Evolutionary conservation across 2,329 filamentous ascomycete genomes (phyloP).

Genomic region (Hypoxylon sp.): DNA sequence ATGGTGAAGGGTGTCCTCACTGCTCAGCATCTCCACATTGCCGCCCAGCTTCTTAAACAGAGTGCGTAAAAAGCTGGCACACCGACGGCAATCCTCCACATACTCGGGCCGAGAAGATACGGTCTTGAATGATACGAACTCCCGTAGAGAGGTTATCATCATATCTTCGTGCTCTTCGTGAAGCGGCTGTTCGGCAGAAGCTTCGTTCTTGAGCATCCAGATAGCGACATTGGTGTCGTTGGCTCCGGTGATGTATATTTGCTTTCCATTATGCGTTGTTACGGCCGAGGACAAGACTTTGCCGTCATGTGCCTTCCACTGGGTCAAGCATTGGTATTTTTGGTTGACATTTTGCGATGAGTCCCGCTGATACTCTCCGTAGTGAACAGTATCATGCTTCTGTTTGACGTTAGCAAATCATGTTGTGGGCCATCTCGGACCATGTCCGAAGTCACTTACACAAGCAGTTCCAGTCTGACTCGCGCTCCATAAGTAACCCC

Average conservation of each 20-base stretch:
- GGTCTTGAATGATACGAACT: constrained; percentile 93
- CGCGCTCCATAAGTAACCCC: constrained; percentile 87
- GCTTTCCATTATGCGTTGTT: constrained; percentile 76
- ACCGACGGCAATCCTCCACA: constrained; percentile 91
- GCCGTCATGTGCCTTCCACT: constrained; percentile 87
- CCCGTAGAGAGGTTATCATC: constrained; percentile 79
- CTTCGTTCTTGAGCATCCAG: constrained; percentile 78
- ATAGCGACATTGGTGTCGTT: constrained; percentile 92
- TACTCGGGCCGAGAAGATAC: constrained; percentile 90
- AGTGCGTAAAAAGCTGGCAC: constrained; percentile 89
- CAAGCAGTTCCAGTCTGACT: constrained; percentile 90
- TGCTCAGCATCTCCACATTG: constrained; percentile 89
- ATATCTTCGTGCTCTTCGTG: constrained; percentile 65
- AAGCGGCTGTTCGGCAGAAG: constrained; percentile 55
- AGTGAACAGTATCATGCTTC: constrained; percentile 78
- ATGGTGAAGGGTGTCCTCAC: constrained; percentile 79
- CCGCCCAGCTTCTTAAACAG: constrained; percentile 94
- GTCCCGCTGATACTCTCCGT: constrained; percentile 68
- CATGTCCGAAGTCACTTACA: constrained; percentile 64
- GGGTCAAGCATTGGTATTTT: constrained; percentile 83
- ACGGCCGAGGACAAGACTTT: constrained; percentile 89
- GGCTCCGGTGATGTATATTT: constrained; percentile 94
- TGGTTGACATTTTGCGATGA: constrained; percentile 74
- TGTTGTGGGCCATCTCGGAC: constrained; percentile 26
- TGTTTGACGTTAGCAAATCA: constrained; percentile 51